phyloP scores from a whole-genome alignment of 2,329 filamentous ascomycete species.

The Fusarium lateritium region DNA sequence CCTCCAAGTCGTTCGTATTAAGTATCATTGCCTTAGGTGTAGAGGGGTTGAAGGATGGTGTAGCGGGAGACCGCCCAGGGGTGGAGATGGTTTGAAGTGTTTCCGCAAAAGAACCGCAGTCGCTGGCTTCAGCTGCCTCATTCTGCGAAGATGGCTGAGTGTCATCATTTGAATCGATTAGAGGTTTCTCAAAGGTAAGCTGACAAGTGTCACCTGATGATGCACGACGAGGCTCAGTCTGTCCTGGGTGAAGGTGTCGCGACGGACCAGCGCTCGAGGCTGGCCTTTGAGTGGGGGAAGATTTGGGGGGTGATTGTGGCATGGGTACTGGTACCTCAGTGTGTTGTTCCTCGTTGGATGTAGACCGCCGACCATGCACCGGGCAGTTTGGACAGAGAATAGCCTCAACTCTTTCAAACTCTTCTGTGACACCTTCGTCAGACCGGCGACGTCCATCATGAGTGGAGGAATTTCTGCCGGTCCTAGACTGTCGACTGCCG shows the following conservation, averaged over 20 bases:
- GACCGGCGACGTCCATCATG: slow-evolving; percentile 7
- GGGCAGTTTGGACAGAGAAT: slow-evolving; percentile 28
- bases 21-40: slow-evolving; percentile 52
- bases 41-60: slow-evolving; percentile 46
- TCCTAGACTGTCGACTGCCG: slow-evolving; percentile 3
- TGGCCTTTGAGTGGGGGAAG: not conserved
- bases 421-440: not conserved
- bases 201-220: slow-evolving; percentile 9
- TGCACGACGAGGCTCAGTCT: slow-evolving; percentile 4
- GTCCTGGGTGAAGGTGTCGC: slow-evolving; percentile 5
- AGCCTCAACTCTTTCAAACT: slow-evolving; percentile 28
- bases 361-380: slow-evolving; percentile 22
- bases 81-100: slow-evolving; percentile 33
- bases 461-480: not conserved
- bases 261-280: slow-evolving; percentile 2
- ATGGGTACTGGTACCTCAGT: not conserved
- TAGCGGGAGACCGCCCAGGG: slow-evolving; percentile 35
- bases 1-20: slow-evolving; percentile 9
- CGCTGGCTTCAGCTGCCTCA: slow-evolving; percentile 39
- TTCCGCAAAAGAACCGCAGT: slow-evolving; percentile 25
- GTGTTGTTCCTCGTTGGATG: not conserved
- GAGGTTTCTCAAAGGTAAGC: not conserved
- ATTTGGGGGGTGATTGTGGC: slow-evolving; percentile 3
- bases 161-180: not conserved
- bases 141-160: not conserved